Base-by-base conservation (phyloP, 108 stramenopile species). In the Seminavis robusta region DNA sequence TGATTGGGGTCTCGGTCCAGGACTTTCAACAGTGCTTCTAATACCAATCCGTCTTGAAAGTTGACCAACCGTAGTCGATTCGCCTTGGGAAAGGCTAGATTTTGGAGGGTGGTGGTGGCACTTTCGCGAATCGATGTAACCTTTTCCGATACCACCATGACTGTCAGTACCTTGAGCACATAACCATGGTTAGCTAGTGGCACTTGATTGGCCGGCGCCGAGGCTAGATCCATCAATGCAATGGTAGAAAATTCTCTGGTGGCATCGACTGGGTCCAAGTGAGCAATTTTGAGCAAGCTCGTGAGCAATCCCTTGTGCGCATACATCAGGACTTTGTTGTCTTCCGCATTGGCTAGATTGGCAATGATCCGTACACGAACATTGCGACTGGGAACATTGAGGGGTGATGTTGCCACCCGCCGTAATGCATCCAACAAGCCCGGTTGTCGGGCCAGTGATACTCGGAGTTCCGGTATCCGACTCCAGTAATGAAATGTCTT, bases 61-160 rank as follows among this genome's bases (percentile, higher is more conserved):
- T 55, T 45, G 7, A 83, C 81, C 7, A 92, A 63, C 21, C 79
- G 65, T 16, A 61, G 41, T 19, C 91, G 62, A 56, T 85, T 88
- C 29, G 69, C 59, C 56, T 92, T 87, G 31, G 81, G 62, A 52
- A 85, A 92, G 1, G 86, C 87, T 43, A 92, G 60, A 61, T 89
- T 92, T 49, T 92, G 91, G 31, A 92, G 51, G 33, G 84, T 83
- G 9, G 87, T 80, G 27, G 89, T 83, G 19, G 85, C 91, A 26
- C 82, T 78, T 55, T 92, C 91, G 34, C 91, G 67, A 3, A 76
- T 75, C 44, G 76, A 72, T 5, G 61, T 50, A 25, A 65, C 70
- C 10, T 63, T 58, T 59, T 92, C 91, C 17, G 74, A 62, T 31
- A 89, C 65, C 1, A 86, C 76, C 44, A 89, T 73, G 50, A 85